Evolutionary conservation across 163 green algal genomes (phyloP), one percentile per base, ranked within the genome.

Genomic region (Scenedesmus sp.): DNA sequence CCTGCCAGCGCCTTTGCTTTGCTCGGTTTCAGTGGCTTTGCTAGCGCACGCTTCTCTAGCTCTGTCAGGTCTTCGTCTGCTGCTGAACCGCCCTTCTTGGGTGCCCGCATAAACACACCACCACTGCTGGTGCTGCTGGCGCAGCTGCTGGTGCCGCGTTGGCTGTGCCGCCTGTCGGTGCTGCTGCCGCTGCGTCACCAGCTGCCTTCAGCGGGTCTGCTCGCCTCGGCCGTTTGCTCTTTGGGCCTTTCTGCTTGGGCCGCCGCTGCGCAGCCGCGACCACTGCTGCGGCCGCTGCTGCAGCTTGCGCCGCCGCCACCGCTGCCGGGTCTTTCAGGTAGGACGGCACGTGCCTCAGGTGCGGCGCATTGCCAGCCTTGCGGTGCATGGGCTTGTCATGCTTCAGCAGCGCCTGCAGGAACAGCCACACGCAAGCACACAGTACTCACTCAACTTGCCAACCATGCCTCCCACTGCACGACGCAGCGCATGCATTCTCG

Each of bases 321-420:
- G 73, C 72, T 65, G 80, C 33, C 37, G 94, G 70, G 73, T 95
- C 96, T 37, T 94, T 93, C 42, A 99, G 91, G 94, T 99, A 99
- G 15, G 94, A 92, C 6, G 97, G 97, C 26, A 99, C 40, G 91
- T 98, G 95, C 86, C 96, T 96, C 2, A 98, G 92, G 94, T 98
- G 96, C 22, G 93, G 33, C 33, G 92, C 92, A 83, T 91, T 85
- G 81, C 88, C 94, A 22, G 91, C 85, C 80, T 94, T 91, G 89
- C 88, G 88, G 89, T 96, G 95, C 42, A 99, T 94, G 24, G 94
- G 92, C 90, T 96, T 97, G 95, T 99, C 97, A 90, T 99, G 96
- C 30, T 96, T 94, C 76, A 99, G 95, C 84, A 99, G 91, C 30
- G 80, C 42, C 88, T 92, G 88, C 37, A 61, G 89, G 56, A 44